These are phyloP conservation scores for Podospora pseudopauciseta DNA, from an alignment of 495 filamentous ascomycete species.

Conservation along the genomic window DNA sequence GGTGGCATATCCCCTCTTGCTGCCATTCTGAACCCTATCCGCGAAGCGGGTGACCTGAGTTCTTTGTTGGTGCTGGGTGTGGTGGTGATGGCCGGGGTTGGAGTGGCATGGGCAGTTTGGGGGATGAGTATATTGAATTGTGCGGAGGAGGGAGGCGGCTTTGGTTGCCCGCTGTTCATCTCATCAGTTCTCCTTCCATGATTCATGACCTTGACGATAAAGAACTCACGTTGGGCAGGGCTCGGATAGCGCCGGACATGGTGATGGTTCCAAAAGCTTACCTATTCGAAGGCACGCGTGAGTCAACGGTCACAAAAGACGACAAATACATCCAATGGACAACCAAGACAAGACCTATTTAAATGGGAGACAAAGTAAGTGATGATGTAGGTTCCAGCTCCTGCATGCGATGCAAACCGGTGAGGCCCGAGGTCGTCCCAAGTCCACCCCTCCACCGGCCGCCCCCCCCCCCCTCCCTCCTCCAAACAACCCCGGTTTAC, in stretches of 20 bases:
- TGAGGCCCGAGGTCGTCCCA: neutral
- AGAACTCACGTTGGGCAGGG: constrained; percentile 50
- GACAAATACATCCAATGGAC: neutral
- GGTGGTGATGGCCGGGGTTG: constrained; percentile 71
- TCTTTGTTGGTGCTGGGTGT: constrained; percentile 44
- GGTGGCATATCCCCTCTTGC: constrained; percentile 57
- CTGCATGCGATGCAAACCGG: constrained; percentile 1
- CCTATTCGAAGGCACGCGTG: neutral
- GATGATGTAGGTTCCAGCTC: constrained; percentile 1
- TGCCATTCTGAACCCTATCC: constrained; percentile 14
- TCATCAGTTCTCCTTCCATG: constrained; percentile 2
- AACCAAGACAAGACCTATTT: neutral
- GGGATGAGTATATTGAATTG: constrained; percentile 86
- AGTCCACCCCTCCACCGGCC: neutral
- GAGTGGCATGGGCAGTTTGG: constrained; percentile 90
- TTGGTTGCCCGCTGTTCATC: constrained; percentile 60
- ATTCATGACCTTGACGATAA: neutral
- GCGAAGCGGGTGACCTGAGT: constrained; percentile 37
- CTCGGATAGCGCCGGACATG: constrained; percentile 56
- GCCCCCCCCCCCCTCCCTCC: neutral
- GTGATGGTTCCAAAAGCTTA: constrained; percentile 4
- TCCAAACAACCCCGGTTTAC: constrained; percentile 4
- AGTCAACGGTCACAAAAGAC: neutral
- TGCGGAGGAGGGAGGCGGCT: constrained; percentile 78
- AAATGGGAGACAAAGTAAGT: neutral